Evolutionary conservation across 2,329 filamentous ascomycete genomes (phyloP), one percentile per base, ranked within the genome.

Genomic region (Colletotrichum sp.): DNA sequence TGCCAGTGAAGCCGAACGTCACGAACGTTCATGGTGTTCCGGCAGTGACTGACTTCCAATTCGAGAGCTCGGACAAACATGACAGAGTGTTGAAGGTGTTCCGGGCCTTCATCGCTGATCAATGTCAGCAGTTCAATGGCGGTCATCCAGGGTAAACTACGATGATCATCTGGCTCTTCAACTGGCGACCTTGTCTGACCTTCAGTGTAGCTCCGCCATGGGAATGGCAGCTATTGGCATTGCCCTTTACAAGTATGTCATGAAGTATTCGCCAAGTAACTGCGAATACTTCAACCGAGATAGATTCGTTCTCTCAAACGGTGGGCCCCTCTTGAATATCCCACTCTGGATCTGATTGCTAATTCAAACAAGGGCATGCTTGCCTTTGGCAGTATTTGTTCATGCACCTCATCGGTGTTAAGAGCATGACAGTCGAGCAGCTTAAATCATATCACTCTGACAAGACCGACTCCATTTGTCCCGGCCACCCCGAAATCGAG

Each of bases 81-180:
- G 72, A 72, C 57, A 26, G 63, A n/a, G 90, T 93, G 1, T 82
- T 94, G 70, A 89, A 88, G 79, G 90, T 90, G 3, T 93, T 93
- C 80, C 87, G 93, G 66, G 85, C 90, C 65, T 84, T 94, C 28
- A 92, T 94, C 75, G 92, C 93, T 52, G 93, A 95, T 81, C 84
- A 95, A 4, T 94, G 92, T 79, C 89, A 94, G 81, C 92, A 94
- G 78, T 95, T 93, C 83, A 91, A 90, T 77, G 92, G 92, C 49
- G 93, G 93, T 0, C 93, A 94, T 80, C 93, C 92, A 18, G 93
- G 92, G 92, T 49, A 93, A 94, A 80, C 84, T 94, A 12, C 18
- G 0, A 44, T n/a, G 16, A 2, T 39, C 36, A 8, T 8, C 4
- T 39, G 36, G 1, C 36, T 39, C 36, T 39, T 18, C 36, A 39